A percentile compares a stretch with the other conserved stretches of the same genome.
These are phyloP conservation scores for Phallus indusiatus DNA, from an alignment of 768 basidiomycete species.

Conservation along the genomic window DNA sequence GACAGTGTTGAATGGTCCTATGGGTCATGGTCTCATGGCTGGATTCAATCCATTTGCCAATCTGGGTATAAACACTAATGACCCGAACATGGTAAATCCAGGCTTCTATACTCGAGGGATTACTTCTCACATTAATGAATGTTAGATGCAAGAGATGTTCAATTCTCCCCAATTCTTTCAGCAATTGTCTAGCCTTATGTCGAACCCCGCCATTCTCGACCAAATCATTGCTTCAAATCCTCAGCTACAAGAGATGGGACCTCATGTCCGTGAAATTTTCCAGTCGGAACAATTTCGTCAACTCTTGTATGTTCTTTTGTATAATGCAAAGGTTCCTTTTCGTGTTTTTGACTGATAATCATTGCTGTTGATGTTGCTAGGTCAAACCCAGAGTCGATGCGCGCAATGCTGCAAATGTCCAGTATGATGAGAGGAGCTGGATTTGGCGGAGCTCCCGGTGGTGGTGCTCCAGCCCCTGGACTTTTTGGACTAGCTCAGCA, in stretches of 20 bases:
- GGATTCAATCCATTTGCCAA: constrained; percentile 89
- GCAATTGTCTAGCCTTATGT: constrained; percentile 82
- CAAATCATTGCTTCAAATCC: constrained; percentile 78
- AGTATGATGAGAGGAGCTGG: constrained; percentile 32
- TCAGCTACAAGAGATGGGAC: constrained; percentile 62
- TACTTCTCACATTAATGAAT: neutral
- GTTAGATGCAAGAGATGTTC: constrained; percentile 76
- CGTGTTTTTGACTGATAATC: constrained; percentile 3
- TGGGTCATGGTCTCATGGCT: constrained; percentile 71
- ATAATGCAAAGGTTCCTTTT: neutral
- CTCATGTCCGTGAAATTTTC: constrained; percentile 71
- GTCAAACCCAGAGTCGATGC: constrained; percentile 69
- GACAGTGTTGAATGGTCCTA: constrained; percentile 69
- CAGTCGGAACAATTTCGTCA: constrained; percentile 66
- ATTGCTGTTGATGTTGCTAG: constrained; percentile 22
- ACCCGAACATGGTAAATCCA: constrained; percentile 83
- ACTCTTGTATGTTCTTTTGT: constrained; percentile 49
- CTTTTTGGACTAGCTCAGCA: constrained; percentile 16
- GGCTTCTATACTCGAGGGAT: neutral
- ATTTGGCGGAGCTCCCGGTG: constrained; percentile 24
- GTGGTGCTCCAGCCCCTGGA: constrained; percentile 13
- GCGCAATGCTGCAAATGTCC: constrained; percentile 70
- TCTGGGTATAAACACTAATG: constrained; percentile 84
- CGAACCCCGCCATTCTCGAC: constrained; percentile 82
- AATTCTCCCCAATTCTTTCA: constrained; percentile 75